Evolutionary conservation across 1,284 basidiomycete species (phyloP).

Genomic region (Rhodotorula sp.): DNA sequence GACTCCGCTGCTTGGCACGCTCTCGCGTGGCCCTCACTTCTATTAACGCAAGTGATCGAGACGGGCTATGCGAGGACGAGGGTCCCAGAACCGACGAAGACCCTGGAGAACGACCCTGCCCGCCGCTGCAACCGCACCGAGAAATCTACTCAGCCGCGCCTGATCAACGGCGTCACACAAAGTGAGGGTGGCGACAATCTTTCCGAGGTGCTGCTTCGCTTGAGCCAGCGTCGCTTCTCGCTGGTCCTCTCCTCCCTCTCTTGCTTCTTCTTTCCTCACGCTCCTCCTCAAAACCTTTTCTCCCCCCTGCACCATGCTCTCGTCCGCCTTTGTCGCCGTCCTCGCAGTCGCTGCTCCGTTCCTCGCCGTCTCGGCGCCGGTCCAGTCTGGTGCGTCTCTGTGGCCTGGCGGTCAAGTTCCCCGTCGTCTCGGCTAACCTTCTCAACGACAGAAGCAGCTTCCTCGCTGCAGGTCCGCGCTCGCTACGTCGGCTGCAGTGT

Average conservation of each 20-base stretch:
- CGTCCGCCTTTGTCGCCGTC: conserved; percentile 6
- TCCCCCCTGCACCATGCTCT: not conserved
- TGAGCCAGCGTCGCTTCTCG: not conserved
- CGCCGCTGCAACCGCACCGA: not conserved
- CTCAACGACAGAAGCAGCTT: not conserved
- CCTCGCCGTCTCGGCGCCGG: conserved; percentile 6
- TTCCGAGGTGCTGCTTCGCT: not conserved
- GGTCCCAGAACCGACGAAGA: not conserved
- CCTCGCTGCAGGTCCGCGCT: conserved; percentile 6
- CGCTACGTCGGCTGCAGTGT: conserved; percentile 3
- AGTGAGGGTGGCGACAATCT: not conserved
- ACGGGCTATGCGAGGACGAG: not conserved
- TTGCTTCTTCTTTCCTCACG: too few species aligned
- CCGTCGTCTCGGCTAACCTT: not conserved
- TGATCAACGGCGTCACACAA: not conserved
- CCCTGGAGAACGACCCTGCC: not conserved
- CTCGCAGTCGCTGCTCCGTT: conserved; percentile 2
- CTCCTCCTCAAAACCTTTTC: not conserved
- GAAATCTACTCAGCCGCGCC: not conserved
- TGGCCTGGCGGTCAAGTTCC: too few species aligned
- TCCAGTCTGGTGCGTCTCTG: not conserved
- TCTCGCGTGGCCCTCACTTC: too few species aligned
- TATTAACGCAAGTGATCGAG: not conserved
- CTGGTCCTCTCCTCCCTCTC: not conserved
- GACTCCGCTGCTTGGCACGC: too few species aligned